Conservation (phyloP, 75 land plant species). For the Selaginella tamariscina region DNA sequence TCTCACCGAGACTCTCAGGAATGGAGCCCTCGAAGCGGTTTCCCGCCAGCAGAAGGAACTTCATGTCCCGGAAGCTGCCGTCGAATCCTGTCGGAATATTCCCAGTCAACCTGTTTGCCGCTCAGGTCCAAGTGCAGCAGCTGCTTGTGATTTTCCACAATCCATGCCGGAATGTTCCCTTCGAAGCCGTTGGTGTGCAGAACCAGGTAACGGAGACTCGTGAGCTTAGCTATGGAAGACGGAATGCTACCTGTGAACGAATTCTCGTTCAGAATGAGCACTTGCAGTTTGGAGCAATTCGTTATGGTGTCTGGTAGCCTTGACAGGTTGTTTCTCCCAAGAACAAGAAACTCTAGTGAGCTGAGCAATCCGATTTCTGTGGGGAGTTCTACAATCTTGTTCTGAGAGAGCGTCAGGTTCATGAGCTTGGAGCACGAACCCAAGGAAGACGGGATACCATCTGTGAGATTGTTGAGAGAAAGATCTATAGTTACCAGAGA, state of each 20-base stretch:
- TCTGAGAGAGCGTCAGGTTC: neutral
- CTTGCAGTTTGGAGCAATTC: slow-evolving; percentile 5
- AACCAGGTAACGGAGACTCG: neutral
- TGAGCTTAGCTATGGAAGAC: neutral
- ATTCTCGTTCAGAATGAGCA: neutral
- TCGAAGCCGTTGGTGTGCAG: slow-evolving; percentile 8
- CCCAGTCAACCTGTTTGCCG: slow-evolving; percentile 17
- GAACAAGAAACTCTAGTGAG: neutral
- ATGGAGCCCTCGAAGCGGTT: slow-evolving; percentile 17
- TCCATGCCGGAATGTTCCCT: neutral
- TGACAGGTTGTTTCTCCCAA: neutral
- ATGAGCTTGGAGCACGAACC: neutral
- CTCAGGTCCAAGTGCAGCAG: slow-evolving; percentile 16
- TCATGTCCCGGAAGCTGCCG: neutral
- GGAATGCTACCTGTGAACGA: neutral
- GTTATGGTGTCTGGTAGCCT: neutral
- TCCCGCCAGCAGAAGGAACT: slow-evolving; percentile 17
- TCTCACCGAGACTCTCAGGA: slow-evolving; percentile 13
- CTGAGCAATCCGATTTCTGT: neutral
- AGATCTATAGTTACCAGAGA: neutral
- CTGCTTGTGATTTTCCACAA: neutral
- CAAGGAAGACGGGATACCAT: neutral
- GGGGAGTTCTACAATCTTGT: neutral
- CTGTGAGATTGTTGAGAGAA: neutral
- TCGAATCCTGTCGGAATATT: slow-evolving; percentile 9